phyloP scores from a whole-genome alignment of 176 grass and related monocot genomes.

The Areca catechu region DNA sequence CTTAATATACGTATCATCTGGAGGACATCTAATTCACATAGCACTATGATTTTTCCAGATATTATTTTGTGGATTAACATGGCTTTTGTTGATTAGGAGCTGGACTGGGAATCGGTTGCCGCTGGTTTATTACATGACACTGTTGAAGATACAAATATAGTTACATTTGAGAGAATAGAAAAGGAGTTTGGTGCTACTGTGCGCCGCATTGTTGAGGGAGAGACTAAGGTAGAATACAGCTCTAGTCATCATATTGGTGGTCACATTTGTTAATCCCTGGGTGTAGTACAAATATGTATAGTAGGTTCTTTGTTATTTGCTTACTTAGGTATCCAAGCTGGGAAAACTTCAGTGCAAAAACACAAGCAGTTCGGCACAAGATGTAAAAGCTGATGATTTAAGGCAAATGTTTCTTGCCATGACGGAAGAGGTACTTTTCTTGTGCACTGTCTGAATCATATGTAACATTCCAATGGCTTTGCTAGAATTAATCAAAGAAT shows the following conservation, averaged over 20 bases:
- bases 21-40: too few relatives aligned
- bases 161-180: conserved; percentile 98
- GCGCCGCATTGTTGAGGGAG: conserved; percentile 91
- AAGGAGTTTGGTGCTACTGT: conserved; percentile 80
- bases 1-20: conserved; percentile 8
- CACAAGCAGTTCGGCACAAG: conserved; percentile 71
- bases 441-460: conserved; percentile 2
- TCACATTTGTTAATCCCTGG: background rate
- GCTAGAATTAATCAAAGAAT: conserved; percentile 10
- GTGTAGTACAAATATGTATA: background rate
- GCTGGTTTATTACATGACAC: conserved; percentile 98
- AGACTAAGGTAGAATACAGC: conserved; percentile 67
- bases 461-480: background rate
- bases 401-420: conserved; percentile 99
- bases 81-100: conserved; percentile 57
- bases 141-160: conserved; percentile 89
- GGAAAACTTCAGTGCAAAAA: conserved; percentile 84
- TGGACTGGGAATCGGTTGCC: conserved; percentile 97
- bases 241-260: conserved; percentile 5
- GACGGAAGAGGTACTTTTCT: conserved; percentile 74
- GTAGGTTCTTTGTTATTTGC: conserved; percentile 6
- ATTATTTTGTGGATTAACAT: background rate
- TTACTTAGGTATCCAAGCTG: conserved; percentile 77
- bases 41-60: too few relatives aligned
- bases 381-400: conserved; percentile 95